A percentile compares a stretch with the other conserved stretches of the same genome.
These are phyloP conservation scores for Candida sakaeoensis DNA, from an alignment of 805 yeast genomes.

Conservation along the genomic window DNA sequence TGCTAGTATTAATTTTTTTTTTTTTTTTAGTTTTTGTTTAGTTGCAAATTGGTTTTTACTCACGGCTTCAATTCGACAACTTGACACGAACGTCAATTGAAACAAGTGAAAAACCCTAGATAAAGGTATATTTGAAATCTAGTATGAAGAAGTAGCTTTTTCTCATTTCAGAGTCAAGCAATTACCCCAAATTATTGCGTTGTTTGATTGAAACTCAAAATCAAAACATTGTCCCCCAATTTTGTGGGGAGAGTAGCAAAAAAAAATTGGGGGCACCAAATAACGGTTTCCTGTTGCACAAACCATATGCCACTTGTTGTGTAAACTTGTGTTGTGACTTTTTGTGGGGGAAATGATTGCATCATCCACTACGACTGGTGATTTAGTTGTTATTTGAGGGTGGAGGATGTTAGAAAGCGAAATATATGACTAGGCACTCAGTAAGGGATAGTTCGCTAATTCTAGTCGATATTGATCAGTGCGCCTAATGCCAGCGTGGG, in stretches of 20 bases:
- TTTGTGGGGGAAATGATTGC: too few species aligned
- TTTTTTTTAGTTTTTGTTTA: background rate
- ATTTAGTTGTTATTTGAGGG: too few species aligned
- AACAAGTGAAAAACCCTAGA: background rate
- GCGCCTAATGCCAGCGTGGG: too few species aligned
- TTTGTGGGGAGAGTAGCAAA: background rate
- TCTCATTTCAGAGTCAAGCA: background rate
- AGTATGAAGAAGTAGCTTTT: too few species aligned
- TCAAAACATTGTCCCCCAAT: background rate
- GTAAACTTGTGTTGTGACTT: too few species aligned
- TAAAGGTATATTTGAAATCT: background rate
- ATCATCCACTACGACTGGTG: too few species aligned
- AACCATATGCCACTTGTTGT: too few species aligned
- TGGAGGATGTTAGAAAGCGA: too few species aligned
- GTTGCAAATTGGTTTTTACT: background rate
- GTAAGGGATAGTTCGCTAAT: too few species aligned
- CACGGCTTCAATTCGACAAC: too few species aligned
- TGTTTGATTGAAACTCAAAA: background rate
- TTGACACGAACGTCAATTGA: background rate
- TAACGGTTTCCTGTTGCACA: background rate
- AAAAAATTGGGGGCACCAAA: conserved; percentile 4
- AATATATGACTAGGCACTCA: too few species aligned
- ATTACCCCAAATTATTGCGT: background rate
- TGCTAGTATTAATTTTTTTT: background rate
- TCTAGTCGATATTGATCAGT: too few species aligned